Conservation (phyloP, 768 basidiomycete species). For the Strobilomyces dryophilus region DNA sequence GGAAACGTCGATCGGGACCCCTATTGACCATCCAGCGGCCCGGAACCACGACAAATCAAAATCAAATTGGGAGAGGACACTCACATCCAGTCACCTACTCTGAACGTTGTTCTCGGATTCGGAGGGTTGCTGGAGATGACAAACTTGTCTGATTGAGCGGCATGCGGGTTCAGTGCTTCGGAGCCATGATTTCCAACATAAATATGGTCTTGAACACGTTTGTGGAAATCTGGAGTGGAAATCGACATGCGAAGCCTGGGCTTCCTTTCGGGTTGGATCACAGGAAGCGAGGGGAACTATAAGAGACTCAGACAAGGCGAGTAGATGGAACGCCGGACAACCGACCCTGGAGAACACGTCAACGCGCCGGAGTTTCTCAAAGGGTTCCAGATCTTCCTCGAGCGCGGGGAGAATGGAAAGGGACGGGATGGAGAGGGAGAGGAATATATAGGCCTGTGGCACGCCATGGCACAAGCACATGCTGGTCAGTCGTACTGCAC, state of each 20-base stretch:
- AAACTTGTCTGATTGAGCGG: constrained; percentile 36
- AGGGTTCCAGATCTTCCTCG: constrained; percentile 59
- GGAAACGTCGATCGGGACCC: constrained; percentile 14
- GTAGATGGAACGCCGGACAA: not conserved
- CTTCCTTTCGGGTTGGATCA: constrained; percentile 17
- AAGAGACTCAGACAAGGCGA: not conserved
- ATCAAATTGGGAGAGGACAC: constrained; percentile 33
- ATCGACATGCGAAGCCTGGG: constrained; percentile 32
- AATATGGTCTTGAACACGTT: constrained; percentile 11
- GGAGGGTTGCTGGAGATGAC: constrained; percentile 68
- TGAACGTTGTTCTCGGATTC: constrained; percentile 62
- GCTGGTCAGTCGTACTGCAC: constrained; percentile 17
- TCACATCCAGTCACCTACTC: constrained; percentile 75
- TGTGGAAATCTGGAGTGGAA: constrained; percentile 32
- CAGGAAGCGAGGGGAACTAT: constrained; percentile 22
- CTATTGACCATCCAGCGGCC: constrained; percentile 1
- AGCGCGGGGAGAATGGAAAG: constrained; percentile 54
- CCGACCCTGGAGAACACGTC: constrained; percentile 29
- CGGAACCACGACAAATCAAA: constrained; percentile 1
- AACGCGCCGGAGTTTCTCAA: constrained; percentile 51
- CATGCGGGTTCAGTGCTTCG: not conserved
- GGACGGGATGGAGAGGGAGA: constrained; percentile 44
- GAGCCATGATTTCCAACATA: constrained; percentile 3
- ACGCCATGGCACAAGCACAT: not conserved
- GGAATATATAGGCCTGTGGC: constrained; percentile 49